A percentile compares a stretch with the other conserved stretches of the same genome.
phyloP scores from a whole-genome alignment of 257 asterid species.

The Solanum boliviense region DNA sequence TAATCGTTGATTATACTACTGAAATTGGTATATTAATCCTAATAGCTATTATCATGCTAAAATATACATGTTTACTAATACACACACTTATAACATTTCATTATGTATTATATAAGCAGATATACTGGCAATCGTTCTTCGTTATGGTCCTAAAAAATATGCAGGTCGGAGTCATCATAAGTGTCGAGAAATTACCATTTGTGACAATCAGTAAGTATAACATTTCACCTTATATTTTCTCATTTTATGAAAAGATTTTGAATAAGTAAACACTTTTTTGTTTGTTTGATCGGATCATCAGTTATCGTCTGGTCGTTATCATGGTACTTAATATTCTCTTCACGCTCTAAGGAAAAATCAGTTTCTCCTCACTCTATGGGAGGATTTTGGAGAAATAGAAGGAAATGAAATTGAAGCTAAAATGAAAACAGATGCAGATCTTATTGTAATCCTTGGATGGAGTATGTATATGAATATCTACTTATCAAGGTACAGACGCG shows the following conservation, averaged over 20 bases:
- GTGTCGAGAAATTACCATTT: neutral
- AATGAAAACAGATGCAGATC: neutral
- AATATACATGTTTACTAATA: neutral
- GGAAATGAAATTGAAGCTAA: neutral
- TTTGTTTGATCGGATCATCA: too few relatives aligned
- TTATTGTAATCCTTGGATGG: too few relatives aligned
- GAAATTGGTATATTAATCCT: neutral
- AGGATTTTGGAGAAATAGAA: too few relatives aligned
- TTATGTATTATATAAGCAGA: too few relatives aligned
- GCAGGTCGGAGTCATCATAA: neutral
- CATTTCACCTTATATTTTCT: neutral
- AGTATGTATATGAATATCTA: too few relatives aligned
- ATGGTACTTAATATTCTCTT: neutral
- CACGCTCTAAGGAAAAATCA: too few relatives aligned
- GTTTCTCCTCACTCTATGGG: neutral
- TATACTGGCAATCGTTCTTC: too few relatives aligned
- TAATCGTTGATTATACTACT: neutral
- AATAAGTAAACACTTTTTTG: too few relatives aligned
- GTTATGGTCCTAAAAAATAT: neutral
- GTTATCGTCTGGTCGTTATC: too few relatives aligned
- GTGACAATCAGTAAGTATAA: neutral
- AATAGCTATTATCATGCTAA: neutral
- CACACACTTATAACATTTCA: too few relatives aligned
- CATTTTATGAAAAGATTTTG: neutral
- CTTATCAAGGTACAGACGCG: neutral